Percentiles rank a stretch among this genome's conserved stretches.
Evolutionary conservation across 345 rosid genomes (phyloP).

Genomic region (Microcos paniculata): DNA sequence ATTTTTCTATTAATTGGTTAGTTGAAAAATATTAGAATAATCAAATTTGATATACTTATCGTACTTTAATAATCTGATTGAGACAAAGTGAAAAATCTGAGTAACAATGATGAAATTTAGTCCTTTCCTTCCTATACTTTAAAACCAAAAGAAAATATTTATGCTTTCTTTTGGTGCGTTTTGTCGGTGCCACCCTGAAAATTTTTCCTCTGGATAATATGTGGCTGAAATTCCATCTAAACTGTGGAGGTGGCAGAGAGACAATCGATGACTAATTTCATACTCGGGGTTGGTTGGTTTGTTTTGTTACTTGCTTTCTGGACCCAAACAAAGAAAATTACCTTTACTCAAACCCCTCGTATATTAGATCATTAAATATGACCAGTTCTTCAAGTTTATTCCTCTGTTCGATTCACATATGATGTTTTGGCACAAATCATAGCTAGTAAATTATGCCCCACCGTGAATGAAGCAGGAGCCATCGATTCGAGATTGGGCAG

Average conservation of each 20-base stretch:
- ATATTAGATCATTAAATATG: background rate
- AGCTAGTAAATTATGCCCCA: background rate
- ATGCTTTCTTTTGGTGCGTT: background rate
- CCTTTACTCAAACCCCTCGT: background rate
- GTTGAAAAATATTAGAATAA: too few species aligned
- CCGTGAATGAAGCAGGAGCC: background rate
- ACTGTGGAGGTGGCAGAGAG: background rate
- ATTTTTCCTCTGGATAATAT: background rate
- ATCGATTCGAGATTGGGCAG: conserved; percentile 2
- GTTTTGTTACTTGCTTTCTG: background rate
- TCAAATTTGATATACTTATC: too few species aligned
- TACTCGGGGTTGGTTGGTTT: background rate
- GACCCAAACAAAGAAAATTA: background rate
- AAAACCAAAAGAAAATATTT: background rate
- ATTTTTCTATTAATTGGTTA: too few species aligned
- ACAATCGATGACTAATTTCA: background rate
- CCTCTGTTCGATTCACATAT: background rate
- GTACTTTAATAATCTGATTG: too few species aligned
- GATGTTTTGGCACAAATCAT: background rate
- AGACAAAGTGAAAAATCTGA: too few species aligned
- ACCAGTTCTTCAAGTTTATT: background rate
- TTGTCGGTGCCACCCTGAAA: background rate
- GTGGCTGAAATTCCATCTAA: background rate
- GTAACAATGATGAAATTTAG: too few species aligned
- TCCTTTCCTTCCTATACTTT: background rate